Conservation (phyloP, 768 basidiomycete species). For the Hemileccinum rubropunctum region DNA sequence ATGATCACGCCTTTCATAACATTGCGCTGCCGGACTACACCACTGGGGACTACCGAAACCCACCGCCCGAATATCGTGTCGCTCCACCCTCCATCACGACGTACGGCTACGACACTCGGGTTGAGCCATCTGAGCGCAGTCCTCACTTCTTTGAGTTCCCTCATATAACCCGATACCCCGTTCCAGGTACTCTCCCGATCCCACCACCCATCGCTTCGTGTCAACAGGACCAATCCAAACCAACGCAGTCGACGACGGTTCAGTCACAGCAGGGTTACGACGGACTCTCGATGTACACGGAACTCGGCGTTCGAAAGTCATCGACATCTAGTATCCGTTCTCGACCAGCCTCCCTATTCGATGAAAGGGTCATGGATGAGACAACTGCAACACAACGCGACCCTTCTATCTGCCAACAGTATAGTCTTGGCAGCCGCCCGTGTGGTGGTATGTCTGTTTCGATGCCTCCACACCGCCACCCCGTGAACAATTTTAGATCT, state of each 20-base stretch:
- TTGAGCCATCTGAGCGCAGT: constrained; percentile 8
- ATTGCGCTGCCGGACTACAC: constrained; percentile 15
- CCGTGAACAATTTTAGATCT: neutral
- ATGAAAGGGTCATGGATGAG: constrained; percentile 7
- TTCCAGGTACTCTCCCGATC: constrained; percentile 21
- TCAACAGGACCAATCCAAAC: constrained; percentile 4
- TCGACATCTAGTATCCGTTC: constrained; percentile 13
- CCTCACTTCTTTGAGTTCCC: constrained; percentile 28
- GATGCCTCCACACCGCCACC: constrained; percentile 1
- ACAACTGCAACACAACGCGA: neutral
- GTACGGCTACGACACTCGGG: constrained; percentile 11
- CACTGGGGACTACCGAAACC: constrained; percentile 12
- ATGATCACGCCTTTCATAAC: constrained; percentile 7
- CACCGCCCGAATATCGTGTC: constrained; percentile 13
- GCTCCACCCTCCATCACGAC: constrained; percentile 7
- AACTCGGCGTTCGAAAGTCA: constrained; percentile 8
- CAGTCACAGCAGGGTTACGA: constrained; percentile 13
- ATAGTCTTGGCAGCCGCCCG: neutral
- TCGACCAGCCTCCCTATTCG: constrained; percentile 6
- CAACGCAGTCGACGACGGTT: constrained; percentile 5
- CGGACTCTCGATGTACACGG: constrained; percentile 3
- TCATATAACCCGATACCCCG: constrained; percentile 27
- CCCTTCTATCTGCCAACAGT: constrained; percentile 1
- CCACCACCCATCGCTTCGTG: constrained; percentile 1
- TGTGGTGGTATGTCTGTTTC: constrained; percentile 5